These are phyloP conservation scores for Cephaloascus albidus DNA, from an alignment of 805 yeast genomes.

Conservation along the genomic window DNA sequence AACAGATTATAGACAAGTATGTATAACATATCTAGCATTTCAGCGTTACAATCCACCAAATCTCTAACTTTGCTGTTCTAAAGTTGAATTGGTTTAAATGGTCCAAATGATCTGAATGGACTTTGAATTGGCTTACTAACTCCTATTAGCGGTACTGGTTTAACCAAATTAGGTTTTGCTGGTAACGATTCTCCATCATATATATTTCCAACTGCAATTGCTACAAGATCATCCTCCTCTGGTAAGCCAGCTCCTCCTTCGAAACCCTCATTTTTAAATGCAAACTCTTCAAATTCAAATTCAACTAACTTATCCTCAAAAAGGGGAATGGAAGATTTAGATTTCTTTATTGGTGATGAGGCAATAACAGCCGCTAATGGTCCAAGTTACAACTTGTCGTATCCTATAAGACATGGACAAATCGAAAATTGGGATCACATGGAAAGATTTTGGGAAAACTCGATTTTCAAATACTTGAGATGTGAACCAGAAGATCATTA, in stretches of 20 bases:
- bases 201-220: constrained; percentile 95
- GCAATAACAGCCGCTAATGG: constrained; percentile 89
- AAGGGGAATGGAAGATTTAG: constrained; percentile 89
- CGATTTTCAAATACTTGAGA: constrained; percentile 90
- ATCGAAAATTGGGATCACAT: constrained; percentile 99
- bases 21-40: too few species aligned
- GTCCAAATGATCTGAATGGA: constrained; percentile 1
- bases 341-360: constrained; percentile 93
- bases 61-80: constrained; percentile 6
- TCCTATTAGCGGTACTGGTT: constrained; percentile 81
- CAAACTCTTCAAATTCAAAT: constrained; percentile 16
- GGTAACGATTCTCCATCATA: constrained; percentile 97
- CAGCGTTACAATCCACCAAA: too few species aligned
- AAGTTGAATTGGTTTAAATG: background rate
- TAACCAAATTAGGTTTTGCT: constrained; percentile 95
- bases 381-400: constrained; percentile 75
- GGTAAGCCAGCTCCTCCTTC: constrained; percentile 27
- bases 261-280: constrained; percentile 34
- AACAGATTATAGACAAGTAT: too few species aligned
- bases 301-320: constrained; percentile 42
- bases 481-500: constrained; percentile 99
- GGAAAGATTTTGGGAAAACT: constrained; percentile 98
- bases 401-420: constrained; percentile 97
- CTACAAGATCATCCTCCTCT: constrained; percentile 51
- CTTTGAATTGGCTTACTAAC: constrained; percentile 1